Evolutionary conservation across 2,329 filamentous ascomycete genomes (phyloP), one percentile per base, ranked within the genome.

Genomic region (Cladosporium velox): DNA sequence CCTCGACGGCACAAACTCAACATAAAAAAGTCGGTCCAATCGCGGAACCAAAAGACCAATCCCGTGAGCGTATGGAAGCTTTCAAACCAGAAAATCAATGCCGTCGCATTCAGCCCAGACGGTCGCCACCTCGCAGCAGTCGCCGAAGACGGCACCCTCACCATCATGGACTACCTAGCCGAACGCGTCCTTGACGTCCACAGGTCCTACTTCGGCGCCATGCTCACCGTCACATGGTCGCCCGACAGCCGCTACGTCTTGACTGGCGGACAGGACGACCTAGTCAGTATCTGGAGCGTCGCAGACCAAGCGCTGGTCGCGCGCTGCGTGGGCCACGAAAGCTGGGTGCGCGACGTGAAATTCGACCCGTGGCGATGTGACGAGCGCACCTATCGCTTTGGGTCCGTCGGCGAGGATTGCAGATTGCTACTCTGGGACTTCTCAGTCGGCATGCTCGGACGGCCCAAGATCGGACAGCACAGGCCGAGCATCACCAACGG

Each of bases 321-420:
- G 21, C 88, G 95, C 69, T 98, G 95, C 76, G 92, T 96, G 74
- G 95, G 95, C 3, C 95, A 99, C 79, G 90, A 96, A 70, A 97
- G 93, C 4, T 99, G 93, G 93, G 93, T 99, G 0, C 93, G 92
- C 3, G 88, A 90, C 18, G 92, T 99, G 47, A 92, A 92, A 3
- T 99, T 98, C 77, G 95, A 99, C 77, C 93, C 93, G 0, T 99
- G 95, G 95, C 87, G 93, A 69, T 99, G 95, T 75, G 95, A 99
- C 75, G 92, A 96, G 76, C 88, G 91, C 72, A 98, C 92, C 73
- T 99, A 99, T 79, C 88, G 95, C 1, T 97, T 99, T 73, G 95
- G 95, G 34, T 97, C 92, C 73, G 94, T 99, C 0, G 95, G 94
- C 15, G 94, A 98, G 76, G 95, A 99, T 77, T 92, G 93, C 72